Base-by-base conservation (phyloP, 345 rosid genomes). In the Abelmoschus esculentus region DNA sequence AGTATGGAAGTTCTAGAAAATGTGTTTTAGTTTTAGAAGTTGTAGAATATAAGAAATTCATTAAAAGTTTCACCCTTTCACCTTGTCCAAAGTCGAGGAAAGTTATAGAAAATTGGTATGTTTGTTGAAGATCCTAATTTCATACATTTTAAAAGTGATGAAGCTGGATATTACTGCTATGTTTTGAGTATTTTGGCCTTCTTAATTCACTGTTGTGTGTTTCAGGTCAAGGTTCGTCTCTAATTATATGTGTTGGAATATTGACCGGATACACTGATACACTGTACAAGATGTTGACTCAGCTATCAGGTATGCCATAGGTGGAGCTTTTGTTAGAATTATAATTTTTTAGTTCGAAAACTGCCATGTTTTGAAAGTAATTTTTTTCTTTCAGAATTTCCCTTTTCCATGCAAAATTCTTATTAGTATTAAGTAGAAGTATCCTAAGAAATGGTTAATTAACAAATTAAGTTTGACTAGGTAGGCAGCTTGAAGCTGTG, bases 191-290 rank as follows among this genome's bases (percentile, higher is more conserved):
- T 19, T 69, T 31, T 47, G 40, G 13, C 66, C 15, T 46, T 60
- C 60, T 65, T 29, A 64, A 10, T 75, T 54, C 36, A 74, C 32
- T 71, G 66, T 71, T 66, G 31, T 70, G 73, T 81, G 49, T 77
- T 76, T 73, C 86, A 93, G 98, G 98, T 72, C 97, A 86, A 78
- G 97, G 98, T 31, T 87, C 98, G 29, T 88, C 97, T 67, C 86
- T 93, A 34, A 86, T 93, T 61, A 85, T 93, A 61, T 93, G 98
- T 54, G 87, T 89, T 81, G 98, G 98, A 72, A 90, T 93, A 81
- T 76, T 93, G 81, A 91, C 95, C 50, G 98, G 98, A 93, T 68
- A 91, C 97, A 66, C 78, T 93, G 98, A 93, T 66, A 91, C 97
- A 63, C 78, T 93, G 50, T 83, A 83, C 87, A 93, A 93, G 84